Percentiles rank a stretch among this genome's conserved stretches.
Evolutionary conservation across 352 stramenopile genomes (phyloP).

Genomic region (Globisporangium apiculatum): DNA sequence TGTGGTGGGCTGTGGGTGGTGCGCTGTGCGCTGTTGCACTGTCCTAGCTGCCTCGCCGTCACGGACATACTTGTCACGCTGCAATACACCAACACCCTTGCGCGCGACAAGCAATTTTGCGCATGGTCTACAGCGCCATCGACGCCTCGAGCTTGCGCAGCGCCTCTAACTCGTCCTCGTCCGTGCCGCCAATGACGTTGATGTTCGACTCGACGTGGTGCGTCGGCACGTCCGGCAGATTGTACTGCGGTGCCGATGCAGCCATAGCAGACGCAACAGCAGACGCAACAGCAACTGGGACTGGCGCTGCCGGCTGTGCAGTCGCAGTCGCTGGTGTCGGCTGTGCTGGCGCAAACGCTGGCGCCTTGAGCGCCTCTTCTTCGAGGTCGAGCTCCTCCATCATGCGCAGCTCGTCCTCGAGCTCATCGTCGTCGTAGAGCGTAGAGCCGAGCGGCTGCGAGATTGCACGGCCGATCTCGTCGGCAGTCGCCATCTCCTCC

Average conservation of each 20-base stretch:
- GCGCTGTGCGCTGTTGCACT: too few species aligned
- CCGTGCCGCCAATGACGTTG: constrained; percentile 53
- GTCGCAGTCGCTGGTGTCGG: constrained; percentile 17
- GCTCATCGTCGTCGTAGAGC: constrained; percentile 91
- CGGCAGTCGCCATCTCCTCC: constrained; percentile 94
- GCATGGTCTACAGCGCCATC: constrained; percentile 59
- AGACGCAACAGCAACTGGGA: constrained; percentile 15
- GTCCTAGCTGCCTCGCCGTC: too few species aligned
- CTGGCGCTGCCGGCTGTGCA: constrained; percentile 9
- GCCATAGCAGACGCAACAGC: constrained; percentile 3
- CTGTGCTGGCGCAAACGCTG: constrained; percentile 10
- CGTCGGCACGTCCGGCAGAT: constrained; percentile 74
- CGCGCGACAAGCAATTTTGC: neutral
- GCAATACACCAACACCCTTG: too few species aligned
- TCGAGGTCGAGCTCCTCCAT: constrained; percentile 92
- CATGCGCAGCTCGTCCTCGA: constrained; percentile 91
- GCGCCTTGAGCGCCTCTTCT: constrained; percentile 63
- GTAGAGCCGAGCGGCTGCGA: constrained; percentile 91
- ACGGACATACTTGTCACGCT: too few species aligned
- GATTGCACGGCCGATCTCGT: constrained; percentile 93
- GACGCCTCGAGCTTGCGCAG: constrained; percentile 80
- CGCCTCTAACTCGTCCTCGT: constrained; percentile 82
- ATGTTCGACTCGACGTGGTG: constrained; percentile 72
- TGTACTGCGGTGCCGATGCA: constrained; percentile 32
- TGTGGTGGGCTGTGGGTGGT: too few species aligned